A percentile compares a stretch with the other conserved stretches of the same genome.
These are phyloP conservation scores for Globisporangium abappressorium DNA, from an alignment of 352 stramenopile species.

Conservation along the genomic window DNA sequence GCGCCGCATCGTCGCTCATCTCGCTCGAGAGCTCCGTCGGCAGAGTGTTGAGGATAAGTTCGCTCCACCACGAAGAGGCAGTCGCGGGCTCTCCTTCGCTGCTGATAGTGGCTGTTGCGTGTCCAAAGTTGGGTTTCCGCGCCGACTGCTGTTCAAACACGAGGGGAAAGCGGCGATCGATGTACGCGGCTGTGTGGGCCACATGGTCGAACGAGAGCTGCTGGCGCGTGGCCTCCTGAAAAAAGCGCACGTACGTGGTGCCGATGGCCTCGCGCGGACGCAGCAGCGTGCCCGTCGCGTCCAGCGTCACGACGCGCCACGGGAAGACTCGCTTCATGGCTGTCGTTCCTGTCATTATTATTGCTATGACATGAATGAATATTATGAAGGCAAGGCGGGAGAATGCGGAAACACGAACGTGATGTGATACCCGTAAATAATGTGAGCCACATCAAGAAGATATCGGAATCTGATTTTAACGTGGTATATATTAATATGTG, in stretches of 20 bases:
- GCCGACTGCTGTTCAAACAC: constrained; percentile 35
- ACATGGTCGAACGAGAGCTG: constrained; percentile 26
- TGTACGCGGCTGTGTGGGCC: constrained; percentile 15
- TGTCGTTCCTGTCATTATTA: constrained; percentile 3
- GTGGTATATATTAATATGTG: neutral
- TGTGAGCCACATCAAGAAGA: too few relatives aligned
- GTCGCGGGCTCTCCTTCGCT: constrained; percentile 11
- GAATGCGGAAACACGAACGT: too few relatives aligned
- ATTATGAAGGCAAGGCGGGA: neutral
- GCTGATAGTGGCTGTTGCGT: neutral
- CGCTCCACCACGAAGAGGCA: constrained; percentile 53
- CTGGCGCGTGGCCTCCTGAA: constrained; percentile 25
- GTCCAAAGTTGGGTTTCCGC: constrained; percentile 51
- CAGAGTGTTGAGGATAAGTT: constrained; percentile 49
- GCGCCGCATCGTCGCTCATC: constrained; percentile 16
- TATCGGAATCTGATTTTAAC: neutral
- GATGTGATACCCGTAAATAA: too few relatives aligned
- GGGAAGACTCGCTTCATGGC: neutral
- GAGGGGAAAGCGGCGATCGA: constrained; percentile 34
- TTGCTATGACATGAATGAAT: too few relatives aligned
- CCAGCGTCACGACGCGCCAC: constrained; percentile 54
- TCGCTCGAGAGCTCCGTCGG: constrained; percentile 21
- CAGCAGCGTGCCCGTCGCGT: constrained; percentile 74
- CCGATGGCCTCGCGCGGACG: constrained; percentile 41
- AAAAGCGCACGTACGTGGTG: constrained; percentile 49